Percentiles rank a stretch among this genome's conserved stretches.
Conservation (phyloP, 2,329 filamentous ascomycete genomes). For the Arthrobotrys musiformis region DNA sequence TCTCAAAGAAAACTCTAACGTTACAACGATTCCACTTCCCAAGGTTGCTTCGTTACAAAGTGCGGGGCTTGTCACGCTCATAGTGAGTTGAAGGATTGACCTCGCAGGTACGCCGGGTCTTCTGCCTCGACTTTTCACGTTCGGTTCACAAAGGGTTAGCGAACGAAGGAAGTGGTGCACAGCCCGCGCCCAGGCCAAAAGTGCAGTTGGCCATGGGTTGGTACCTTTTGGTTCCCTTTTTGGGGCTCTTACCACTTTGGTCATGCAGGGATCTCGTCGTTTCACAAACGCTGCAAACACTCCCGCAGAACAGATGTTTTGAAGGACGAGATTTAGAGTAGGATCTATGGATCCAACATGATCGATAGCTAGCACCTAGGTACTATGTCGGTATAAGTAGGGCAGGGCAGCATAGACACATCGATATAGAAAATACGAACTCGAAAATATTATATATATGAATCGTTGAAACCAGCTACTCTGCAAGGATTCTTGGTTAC, state of each 20-base stretch:
- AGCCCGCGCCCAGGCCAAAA: background rate
- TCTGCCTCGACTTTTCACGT: slow-evolving; percentile 34
- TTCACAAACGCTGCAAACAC: too few relatives aligned
- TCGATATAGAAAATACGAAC: too few relatives aligned
- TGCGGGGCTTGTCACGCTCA: slow-evolving; percentile 10
- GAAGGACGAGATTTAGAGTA: too few relatives aligned
- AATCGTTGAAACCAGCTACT: too few relatives aligned
- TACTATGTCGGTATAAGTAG: too few relatives aligned
- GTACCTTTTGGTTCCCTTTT: background rate
- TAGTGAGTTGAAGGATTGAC: slow-evolving; percentile 29
- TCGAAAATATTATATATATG: too few relatives aligned
- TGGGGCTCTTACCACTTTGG: slow-evolving; percentile 1
- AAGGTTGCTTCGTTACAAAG: background rate
- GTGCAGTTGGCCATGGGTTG: background rate
- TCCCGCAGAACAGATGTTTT: too few relatives aligned
- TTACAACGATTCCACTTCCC: too few relatives aligned
- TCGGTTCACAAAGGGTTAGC: background rate
- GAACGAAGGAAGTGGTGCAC: background rate
- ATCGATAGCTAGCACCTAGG: too few relatives aligned
- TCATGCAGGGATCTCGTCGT: slow-evolving; percentile 2
- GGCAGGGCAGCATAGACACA: too few relatives aligned
- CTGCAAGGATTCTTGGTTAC: too few relatives aligned
- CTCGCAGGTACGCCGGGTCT: slow-evolving; percentile 23
- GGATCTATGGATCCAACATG: too few relatives aligned
- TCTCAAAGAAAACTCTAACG: background rate